Conservation (phyloP, 495 filamentous ascomycete species). For the Hyaloscypha variabilis region DNA sequence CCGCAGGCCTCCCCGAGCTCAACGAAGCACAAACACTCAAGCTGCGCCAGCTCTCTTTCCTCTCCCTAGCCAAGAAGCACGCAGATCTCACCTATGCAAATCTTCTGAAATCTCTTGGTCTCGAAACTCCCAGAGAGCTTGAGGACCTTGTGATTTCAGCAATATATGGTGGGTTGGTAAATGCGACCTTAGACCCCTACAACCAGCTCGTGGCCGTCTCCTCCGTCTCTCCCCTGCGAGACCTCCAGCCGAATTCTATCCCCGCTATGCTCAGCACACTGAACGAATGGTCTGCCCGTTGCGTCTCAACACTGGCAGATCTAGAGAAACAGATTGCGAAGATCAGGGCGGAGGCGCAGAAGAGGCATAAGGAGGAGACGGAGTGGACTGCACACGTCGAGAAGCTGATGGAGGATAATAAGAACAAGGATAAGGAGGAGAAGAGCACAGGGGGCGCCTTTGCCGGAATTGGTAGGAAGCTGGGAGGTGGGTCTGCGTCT, state of each 20-base stretch:
- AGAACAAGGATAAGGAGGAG: conserved; percentile 35
- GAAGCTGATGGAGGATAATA: conserved; percentile 42
- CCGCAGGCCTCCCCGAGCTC: conserved; percentile 67
- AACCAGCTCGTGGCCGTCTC: conserved; percentile 72
- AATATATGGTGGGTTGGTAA: conserved; percentile 83
- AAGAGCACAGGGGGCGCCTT: conserved; percentile 20
- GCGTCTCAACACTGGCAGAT: conserved; percentile 70
- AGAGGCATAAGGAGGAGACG: conserved; percentile 51
- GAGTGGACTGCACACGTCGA: conserved; percentile 51
- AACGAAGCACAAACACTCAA: conserved; percentile 76
- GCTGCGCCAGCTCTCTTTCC: conserved; percentile 87
- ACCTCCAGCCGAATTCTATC: conserved; percentile 72
- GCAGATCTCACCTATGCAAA: conserved; percentile 68
- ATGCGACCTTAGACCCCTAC: conserved; percentile 79
- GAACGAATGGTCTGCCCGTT: conserved; percentile 74
- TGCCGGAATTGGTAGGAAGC: conserved; percentile 36
- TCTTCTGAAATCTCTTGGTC: conserved; percentile 67
- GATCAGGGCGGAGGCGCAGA: conserved; percentile 57
- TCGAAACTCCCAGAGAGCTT: conserved; percentile 68
- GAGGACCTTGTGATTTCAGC: conserved; percentile 89
- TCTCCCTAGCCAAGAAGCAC: conserved; percentile 68
- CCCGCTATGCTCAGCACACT: conserved; percentile 67
- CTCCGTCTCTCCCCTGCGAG: conserved; percentile 80
- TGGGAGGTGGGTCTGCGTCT: conserved; percentile 38
- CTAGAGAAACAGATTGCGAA: conserved; percentile 71